Conservation (phyloP, 148 eudicot species). For the Persicaria tinctoria region DNA sequence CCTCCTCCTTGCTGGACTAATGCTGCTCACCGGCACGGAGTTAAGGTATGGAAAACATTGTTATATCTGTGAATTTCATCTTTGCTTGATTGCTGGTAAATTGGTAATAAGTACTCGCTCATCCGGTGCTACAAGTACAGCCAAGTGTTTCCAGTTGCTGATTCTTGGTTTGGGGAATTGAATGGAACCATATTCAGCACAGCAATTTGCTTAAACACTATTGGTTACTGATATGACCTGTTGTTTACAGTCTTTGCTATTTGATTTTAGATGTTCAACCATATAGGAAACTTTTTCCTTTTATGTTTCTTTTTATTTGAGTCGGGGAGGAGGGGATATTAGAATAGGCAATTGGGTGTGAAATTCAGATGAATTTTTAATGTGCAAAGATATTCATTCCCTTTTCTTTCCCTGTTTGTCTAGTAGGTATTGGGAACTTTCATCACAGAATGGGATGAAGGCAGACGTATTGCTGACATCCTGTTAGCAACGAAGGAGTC, state of each 20-base stretch:
- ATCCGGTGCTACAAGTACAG: background rate
- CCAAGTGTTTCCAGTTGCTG: background rate
- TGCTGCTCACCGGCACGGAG: conserved; percentile 83
- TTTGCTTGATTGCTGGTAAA: background rate
- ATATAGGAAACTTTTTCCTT: background rate
- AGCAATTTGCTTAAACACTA: no score
- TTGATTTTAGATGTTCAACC: background rate
- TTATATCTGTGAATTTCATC: background rate
- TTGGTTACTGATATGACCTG: background rate
- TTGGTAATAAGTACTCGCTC: background rate
- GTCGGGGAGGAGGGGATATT: background rate
- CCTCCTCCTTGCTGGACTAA: conserved; percentile 94
- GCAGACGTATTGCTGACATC: conserved; percentile 39
- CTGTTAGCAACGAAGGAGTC: conserved; percentile 55
- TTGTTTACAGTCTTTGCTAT: background rate
- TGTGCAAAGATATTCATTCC: background rate
- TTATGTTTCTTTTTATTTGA: background rate
- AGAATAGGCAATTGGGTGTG: background rate
- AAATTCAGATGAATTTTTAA: background rate
- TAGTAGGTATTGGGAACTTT: conserved; percentile 87
- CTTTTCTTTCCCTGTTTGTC: background rate
- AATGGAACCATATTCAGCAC: no score
- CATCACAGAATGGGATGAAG: conserved; percentile 89
- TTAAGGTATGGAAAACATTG: conserved; percentile 40
- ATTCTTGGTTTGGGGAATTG: background rate